These are phyloP conservation scores for Sporisorium iseilematis-ciliati DNA, from an alignment of 1,284 basidiomycete species.

Conservation along the genomic window DNA sequence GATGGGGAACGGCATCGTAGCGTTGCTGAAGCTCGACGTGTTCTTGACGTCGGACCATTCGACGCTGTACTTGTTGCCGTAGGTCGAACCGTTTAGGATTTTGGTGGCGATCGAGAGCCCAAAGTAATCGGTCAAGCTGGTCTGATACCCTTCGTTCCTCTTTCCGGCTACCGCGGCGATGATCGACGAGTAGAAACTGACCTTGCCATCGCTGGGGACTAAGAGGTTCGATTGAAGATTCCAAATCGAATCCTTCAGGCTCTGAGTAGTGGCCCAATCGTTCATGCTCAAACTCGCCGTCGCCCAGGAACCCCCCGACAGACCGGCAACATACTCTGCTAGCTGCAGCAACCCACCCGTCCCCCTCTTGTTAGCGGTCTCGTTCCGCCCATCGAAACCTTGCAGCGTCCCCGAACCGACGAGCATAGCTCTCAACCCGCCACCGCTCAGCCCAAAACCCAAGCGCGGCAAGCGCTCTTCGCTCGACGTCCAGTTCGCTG, in stretches of 20 bases:
- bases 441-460: conserved; percentile 71
- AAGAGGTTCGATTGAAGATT: conserved; percentile 72
- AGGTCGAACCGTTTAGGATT: conserved; percentile 58
- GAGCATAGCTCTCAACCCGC: conserved; percentile 73
- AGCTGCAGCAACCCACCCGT: conserved; percentile 66
- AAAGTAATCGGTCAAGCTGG: conserved; percentile 66
- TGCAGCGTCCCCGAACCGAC: conserved; percentile 58
- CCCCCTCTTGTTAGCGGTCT: conserved; percentile 60
- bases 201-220: conserved; percentile 70
- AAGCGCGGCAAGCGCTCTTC: conserved; percentile 66
- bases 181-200: conserved; percentile 71
- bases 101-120: conserved; percentile 64
- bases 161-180: conserved; percentile 59
- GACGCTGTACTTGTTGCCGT: conserved; percentile 58
- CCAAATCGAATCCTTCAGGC: conserved; percentile 66
- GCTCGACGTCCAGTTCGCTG: conserved; percentile 52
- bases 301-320: conserved; percentile 67
- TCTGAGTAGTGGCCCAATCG: conserved; percentile 63
- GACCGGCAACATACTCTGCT: conserved; percentile 64
- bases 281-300: conserved; percentile 60
- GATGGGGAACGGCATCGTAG: conserved; percentile 69
- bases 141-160: conserved; percentile 46
- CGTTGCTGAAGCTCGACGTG: conserved; percentile 52
- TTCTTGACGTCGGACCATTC: conserved; percentile 62
- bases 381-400: conserved; percentile 64